Evolutionary conservation across 2,329 filamentous ascomycete genomes (phyloP).

Genomic region (Xylaria sp.): DNA sequence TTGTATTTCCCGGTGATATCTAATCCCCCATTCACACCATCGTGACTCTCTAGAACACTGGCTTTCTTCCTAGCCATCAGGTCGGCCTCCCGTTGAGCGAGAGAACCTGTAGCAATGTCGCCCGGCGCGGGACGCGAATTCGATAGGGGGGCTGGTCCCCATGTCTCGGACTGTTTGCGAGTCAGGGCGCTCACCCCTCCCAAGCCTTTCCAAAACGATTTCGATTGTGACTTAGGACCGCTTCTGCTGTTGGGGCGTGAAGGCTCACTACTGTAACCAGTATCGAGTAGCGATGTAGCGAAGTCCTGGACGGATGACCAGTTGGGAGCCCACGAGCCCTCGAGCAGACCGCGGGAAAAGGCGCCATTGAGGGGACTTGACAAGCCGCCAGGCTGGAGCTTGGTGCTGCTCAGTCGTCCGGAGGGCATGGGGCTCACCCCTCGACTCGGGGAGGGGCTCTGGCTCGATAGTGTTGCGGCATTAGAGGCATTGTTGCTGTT

Average conservation of each 20-base stretch:
- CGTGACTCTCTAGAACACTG: conserved; percentile 70
- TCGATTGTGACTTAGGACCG: conserved; percentile 46
- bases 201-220: conserved; percentile 49
- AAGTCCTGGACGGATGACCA: conserved; percentile 68
- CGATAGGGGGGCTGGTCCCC: conserved; percentile 63
- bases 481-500: conserved; percentile 46
- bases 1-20: conserved; percentile 69
- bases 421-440: conserved; percentile 62
- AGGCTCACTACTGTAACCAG: conserved; percentile 50
- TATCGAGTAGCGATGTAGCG: conserved; percentile 59
- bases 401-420: conserved; percentile 51
- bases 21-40: conserved; percentile 68
- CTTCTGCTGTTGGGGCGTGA: conserved; percentile 49
- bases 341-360: conserved; percentile 58
- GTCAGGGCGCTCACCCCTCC: conserved; percentile 42
- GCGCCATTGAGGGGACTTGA: conserved; percentile 47
- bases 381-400: conserved; percentile 43
- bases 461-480: conserved; percentile 49
- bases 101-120: conserved; percentile 66
- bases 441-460: conserved; percentile 56
- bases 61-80: conserved; percentile 67
- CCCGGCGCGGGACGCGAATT: conserved; percentile 54
- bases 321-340: conserved; percentile 63
- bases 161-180: conserved; percentile 51
- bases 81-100: conserved; percentile 64